phyloP scores from a whole-genome alignment of 1,284 basidiomycete species.

The Leccinum pachyderme region DNA sequence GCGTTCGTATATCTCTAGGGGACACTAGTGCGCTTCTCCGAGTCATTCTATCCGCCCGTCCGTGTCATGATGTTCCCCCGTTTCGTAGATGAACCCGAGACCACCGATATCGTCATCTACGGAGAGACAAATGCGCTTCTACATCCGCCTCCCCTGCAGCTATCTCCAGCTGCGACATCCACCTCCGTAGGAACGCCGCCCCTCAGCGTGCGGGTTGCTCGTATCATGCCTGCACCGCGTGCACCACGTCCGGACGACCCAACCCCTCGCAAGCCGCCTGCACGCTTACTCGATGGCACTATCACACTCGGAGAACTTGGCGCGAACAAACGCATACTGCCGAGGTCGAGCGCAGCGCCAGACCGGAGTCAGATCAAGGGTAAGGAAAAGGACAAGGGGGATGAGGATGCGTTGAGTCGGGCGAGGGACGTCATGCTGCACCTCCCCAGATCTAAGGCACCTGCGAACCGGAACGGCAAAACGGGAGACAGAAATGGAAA shows the following conservation, averaged over 20 bases:
- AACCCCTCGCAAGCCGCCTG: conserved; percentile 64
- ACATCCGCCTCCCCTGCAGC: conserved; percentile 10
- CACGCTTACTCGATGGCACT: conserved; percentile 25
- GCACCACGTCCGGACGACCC: conserved; percentile 73
- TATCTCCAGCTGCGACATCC: conserved; percentile 16
- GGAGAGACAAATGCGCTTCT: conserved; percentile 40
- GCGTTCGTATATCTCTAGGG: conserved; percentile 66
- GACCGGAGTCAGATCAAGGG: conserved; percentile 6
- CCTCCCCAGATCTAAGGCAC: conserved; percentile 28
- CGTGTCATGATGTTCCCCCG: neutral
- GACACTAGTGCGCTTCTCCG: conserved; percentile 51
- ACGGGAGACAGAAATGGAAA: conserved; percentile 8
- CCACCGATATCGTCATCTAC: conserved; percentile 67
- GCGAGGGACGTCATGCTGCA: conserved; percentile 39
- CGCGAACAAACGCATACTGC: conserved; percentile 19
- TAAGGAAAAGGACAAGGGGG: conserved; percentile 11
- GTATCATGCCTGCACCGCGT: conserved; percentile 45
- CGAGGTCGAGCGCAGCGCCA: conserved; percentile 9
- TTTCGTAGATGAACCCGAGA: conserved; percentile 55
- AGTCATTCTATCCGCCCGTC: neutral
- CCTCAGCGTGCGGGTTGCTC: conserved; percentile 55
- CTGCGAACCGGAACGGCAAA: conserved; percentile 11
- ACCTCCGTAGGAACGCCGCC: conserved; percentile 18
- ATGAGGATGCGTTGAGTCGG: conserved; percentile 30
- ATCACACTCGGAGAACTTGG: conserved; percentile 22